These are phyloP conservation scores for Lenwebbia sp. DNA, from an alignment of 345 rosid species.

Conservation along the genomic window DNA sequence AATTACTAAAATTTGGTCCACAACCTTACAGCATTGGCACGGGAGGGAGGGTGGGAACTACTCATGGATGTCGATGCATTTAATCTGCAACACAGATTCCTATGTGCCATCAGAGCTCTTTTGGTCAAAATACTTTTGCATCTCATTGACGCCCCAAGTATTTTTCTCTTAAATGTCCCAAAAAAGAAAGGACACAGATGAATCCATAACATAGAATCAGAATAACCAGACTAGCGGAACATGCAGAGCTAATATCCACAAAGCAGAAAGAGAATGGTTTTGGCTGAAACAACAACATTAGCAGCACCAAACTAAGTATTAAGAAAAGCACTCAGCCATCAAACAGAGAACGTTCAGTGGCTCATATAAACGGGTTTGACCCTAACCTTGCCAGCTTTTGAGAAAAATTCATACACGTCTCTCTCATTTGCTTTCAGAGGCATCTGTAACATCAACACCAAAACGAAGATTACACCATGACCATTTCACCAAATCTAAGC, in stretches of 20 bases:
- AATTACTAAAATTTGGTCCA: background rate
- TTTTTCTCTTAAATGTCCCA: background rate
- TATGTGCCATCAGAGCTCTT: background rate
- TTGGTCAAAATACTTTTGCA: background rate
- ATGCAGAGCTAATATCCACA: background rate
- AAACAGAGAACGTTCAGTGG: background rate
- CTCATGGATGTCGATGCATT: background rate
- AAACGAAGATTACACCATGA: background rate
- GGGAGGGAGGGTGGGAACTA: background rate
- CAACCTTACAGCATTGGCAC: background rate
- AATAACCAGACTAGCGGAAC: background rate
- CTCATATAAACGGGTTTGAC: background rate
- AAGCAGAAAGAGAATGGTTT: background rate
- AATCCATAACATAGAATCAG: background rate
- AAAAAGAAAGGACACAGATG: background rate
- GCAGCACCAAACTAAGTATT: background rate
- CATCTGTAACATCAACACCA: conserved; percentile 40
- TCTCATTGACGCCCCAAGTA: background rate
- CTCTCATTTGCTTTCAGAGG: conserved; percentile 89
- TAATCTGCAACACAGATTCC: background rate
- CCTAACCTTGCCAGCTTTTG: conserved; percentile 89
- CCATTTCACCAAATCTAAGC: background rate
- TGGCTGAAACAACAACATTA: background rate
- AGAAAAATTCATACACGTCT: conserved; percentile 88
- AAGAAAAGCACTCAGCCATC: background rate